phyloP scores from a whole-genome alignment of 306 rosid genomes.

The Inga leiocalycina region DNA sequence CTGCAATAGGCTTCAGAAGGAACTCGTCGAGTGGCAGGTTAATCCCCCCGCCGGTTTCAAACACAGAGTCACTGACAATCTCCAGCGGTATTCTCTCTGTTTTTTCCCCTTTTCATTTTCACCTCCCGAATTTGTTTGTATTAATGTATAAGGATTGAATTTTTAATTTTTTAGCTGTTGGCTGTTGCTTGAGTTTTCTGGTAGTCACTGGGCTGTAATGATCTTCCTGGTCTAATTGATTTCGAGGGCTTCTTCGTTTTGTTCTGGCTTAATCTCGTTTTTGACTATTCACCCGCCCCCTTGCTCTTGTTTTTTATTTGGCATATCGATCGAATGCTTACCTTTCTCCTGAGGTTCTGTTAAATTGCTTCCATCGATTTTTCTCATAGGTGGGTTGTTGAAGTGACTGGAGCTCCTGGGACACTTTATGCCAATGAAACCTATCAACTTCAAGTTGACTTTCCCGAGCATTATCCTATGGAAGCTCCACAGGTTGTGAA shows the following conservation, averaged over 20 bases:
- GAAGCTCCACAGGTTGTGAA: slow-evolving; percentile 94
- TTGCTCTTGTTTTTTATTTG: background rate
- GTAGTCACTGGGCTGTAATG: background rate
- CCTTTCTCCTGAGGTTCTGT: slow-evolving; percentile 1
- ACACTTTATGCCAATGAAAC: slow-evolving; percentile 89
- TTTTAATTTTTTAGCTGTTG: background rate
- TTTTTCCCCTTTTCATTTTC: background rate
- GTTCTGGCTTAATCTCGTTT: background rate
- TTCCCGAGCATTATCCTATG: slow-evolving; percentile 99
- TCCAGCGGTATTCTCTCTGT: slow-evolving; percentile 62
- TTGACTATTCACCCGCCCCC: background rate
- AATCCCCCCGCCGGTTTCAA: slow-evolving; percentile 95
- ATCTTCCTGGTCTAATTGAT: background rate
- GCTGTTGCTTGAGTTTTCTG: slow-evolving; percentile 5
- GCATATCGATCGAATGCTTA: slow-evolving; percentile 14
- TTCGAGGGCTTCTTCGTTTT: background rate
- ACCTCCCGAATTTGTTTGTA: background rate
- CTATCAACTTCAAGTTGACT: slow-evolving; percentile 98
- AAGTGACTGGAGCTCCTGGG: slow-evolving; percentile 96
- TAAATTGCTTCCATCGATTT: slow-evolving; percentile 23
- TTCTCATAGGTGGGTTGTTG: slow-evolving; percentile 90
- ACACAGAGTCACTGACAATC: slow-evolving; percentile 95
- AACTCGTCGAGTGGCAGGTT: slow-evolving; percentile 97
- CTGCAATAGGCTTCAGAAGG: slow-evolving; percentile 98
- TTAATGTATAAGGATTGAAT: background rate